These are phyloP conservation scores for Dipodascus geniculatus DNA, from an alignment of 805 yeast species.

Conservation along the genomic window DNA sequence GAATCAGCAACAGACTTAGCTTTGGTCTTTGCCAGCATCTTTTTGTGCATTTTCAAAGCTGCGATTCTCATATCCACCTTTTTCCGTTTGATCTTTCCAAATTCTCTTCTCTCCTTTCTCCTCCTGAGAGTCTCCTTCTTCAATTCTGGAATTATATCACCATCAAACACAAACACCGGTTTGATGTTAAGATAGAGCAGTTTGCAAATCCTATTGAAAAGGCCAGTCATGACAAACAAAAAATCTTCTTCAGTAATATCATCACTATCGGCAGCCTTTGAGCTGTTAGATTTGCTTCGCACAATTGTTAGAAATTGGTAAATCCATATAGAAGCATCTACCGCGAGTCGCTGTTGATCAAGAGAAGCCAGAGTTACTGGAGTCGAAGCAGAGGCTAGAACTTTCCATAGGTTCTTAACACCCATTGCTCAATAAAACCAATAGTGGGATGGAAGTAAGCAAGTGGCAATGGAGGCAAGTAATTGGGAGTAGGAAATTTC, in stretches of 20 bases:
- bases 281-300: conserved; percentile 60
- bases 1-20: background rate
- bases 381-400: conserved; percentile 77
- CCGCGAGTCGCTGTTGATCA: conserved; percentile 69
- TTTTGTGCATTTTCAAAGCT: conserved; percentile 59
- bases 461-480: background rate
- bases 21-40: conserved; percentile 35
- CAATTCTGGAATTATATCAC: conserved; percentile 71
- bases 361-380: conserved; percentile 85
- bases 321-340: conserved; percentile 98
- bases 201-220: conserved; percentile 87
- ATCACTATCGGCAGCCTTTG: conserved; percentile 76
- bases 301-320: conserved; percentile 94
- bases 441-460: no score
- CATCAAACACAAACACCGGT: conserved; percentile 92
- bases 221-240: conserved; percentile 36
- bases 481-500: conserved; percentile 1
- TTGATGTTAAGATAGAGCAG: conserved; percentile 72
- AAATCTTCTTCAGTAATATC: background rate
- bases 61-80: conserved; percentile 1
- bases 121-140: conserved; percentile 67
- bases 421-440: conserved; percentile 52
- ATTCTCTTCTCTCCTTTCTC: conserved; percentile 54
- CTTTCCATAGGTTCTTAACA: conserved; percentile 89
- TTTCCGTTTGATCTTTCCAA: background rate